These are phyloP conservation scores for Seiridium cupressi DNA, from an alignment of 2,329 filamentous ascomycete genomes.

Conservation along the genomic window DNA sequence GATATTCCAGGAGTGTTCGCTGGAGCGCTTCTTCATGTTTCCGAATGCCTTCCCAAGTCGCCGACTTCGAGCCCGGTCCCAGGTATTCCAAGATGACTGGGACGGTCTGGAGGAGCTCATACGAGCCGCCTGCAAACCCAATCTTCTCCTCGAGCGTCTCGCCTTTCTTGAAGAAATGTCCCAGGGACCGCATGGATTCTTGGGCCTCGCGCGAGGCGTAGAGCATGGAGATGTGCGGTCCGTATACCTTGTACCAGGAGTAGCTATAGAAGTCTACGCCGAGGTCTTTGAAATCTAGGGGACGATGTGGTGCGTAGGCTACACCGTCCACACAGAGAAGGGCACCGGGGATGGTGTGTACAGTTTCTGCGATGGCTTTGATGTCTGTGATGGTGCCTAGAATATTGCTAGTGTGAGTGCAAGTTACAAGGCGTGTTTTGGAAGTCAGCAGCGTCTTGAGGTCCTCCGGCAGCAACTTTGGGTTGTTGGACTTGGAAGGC, in stretches of 20 bases:
- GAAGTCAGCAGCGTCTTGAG: constrained; percentile 58
- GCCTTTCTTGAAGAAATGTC: constrained; percentile 67
- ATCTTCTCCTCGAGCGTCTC: constrained; percentile 64
- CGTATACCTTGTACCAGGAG: constrained; percentile 64
- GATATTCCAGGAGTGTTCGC: constrained; percentile 55
- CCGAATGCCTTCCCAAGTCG: constrained; percentile 50
- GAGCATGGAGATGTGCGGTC: constrained; percentile 55
- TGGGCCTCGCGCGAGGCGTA: constrained; percentile 54
- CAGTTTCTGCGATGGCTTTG: constrained; percentile 49
- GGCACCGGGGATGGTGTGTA: constrained; percentile 37
- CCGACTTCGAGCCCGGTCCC: constrained; percentile 27
- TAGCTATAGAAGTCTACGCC: constrained; percentile 61
- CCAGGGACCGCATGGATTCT: constrained; percentile 30
- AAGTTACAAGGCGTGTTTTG: constrained; percentile 68
- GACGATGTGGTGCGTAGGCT: constrained; percentile 57
- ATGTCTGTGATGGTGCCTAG: constrained; percentile 70
- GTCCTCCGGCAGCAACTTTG: constrained; percentile 56
- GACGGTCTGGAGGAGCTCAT: constrained; percentile 66
- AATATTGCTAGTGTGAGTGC: constrained; percentile 73
- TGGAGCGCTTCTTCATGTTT: constrained; percentile 62
- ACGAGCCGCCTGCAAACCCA: constrained; percentile 66
- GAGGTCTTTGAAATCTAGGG: constrained; percentile 53
- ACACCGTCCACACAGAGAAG: constrained; percentile 50
- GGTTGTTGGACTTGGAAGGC: constrained; percentile 47
- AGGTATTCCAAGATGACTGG: constrained; percentile 63